These are phyloP conservation scores for Colletotrichum costaricense DNA, from an alignment of 2,329 filamentous ascomycete genomes.

Conservation along the genomic window DNA sequence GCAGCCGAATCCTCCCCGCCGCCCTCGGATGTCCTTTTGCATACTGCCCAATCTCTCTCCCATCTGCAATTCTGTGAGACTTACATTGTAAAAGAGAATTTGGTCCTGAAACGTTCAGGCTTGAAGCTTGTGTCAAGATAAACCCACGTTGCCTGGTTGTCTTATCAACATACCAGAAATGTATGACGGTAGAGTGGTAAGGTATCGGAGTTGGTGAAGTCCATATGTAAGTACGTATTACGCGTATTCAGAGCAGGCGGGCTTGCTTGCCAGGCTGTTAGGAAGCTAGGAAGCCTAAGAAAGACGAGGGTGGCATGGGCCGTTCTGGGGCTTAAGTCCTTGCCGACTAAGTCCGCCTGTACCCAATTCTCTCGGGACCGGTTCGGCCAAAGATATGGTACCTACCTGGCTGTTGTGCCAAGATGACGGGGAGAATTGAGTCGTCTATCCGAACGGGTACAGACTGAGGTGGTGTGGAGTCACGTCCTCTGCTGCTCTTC, in stretches of 20 bases:
- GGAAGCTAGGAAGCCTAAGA: background rate
- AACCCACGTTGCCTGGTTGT: background rate
- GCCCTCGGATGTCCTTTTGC: background rate
- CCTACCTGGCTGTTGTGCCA: constrained; percentile 4
- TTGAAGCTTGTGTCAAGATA: background rate
- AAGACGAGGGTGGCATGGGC: background rate
- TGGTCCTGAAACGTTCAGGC: background rate
- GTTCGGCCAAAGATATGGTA: constrained; percentile 2
- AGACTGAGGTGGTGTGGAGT: constrained; percentile 7
- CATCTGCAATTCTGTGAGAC: background rate
- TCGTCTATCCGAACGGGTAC: background rate
- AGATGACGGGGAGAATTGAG: constrained; percentile 30
- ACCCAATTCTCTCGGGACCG: constrained; percentile 16
- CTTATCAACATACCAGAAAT: background rate
- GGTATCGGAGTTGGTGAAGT: background rate
- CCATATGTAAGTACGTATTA: background rate
- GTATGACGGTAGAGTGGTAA: background rate
- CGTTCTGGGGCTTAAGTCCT: constrained; percentile 30
- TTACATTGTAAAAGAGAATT: background rate
- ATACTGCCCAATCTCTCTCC: background rate
- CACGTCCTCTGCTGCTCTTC: background rate
- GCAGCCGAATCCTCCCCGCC: background rate
- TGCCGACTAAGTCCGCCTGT: constrained; percentile 27
- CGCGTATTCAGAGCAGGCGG: background rate
- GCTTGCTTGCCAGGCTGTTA: background rate